Conservation (phyloP, 2,329 filamentous ascomycete species). For the Chaetomiaceae sp. region DNA sequence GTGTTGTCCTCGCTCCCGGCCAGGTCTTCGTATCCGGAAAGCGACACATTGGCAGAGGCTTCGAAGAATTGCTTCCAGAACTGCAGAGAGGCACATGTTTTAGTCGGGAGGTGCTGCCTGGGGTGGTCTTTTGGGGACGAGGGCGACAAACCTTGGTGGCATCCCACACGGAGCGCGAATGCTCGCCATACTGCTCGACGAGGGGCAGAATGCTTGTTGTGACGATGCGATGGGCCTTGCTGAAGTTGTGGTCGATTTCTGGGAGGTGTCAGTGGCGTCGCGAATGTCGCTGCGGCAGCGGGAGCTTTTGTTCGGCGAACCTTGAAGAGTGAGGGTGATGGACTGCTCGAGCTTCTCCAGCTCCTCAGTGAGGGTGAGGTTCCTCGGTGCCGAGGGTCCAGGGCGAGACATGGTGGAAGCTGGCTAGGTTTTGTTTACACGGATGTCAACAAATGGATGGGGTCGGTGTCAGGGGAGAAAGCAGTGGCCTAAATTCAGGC, state of each 20-base stretch:
- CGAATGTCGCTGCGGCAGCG: background rate
- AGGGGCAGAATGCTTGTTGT: conserved; percentile 88
- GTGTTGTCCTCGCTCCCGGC: conserved; percentile 61
- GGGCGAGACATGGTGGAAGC: conserved; percentile 44
- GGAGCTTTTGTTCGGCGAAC: conserved; percentile 37
- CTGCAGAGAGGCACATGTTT: conserved; percentile 44
- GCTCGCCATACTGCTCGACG: conserved; percentile 91
- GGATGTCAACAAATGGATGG: conserved; percentile 13
- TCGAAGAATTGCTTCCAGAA: conserved; percentile 99
- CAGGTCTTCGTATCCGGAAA: conserved; percentile 88
- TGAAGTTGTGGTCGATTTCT: conserved; percentile 99
- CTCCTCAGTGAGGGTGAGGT: conserved; percentile 84
- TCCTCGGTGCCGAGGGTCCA: conserved; percentile 43
- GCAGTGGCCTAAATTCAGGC: background rate
- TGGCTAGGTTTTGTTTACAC: conserved; percentile 7
- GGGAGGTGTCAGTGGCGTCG: conserved; percentile 12
- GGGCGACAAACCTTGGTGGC: conserved; percentile 69
- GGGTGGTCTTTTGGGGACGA: background rate
- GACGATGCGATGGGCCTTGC: conserved; percentile 91
- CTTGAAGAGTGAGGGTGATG: conserved; percentile 92
- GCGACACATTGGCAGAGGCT: conserved; percentile 91
- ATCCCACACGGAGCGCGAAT: conserved; percentile 93
- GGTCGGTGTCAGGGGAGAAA: conserved; percentile 8
- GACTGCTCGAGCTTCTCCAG: conserved; percentile 93
- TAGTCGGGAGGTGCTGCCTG: conserved; percentile 9